phyloP scores from a whole-genome alignment of 2,329 filamentous ascomycete genomes.

The Arachnopeziza araneosa region DNA sequence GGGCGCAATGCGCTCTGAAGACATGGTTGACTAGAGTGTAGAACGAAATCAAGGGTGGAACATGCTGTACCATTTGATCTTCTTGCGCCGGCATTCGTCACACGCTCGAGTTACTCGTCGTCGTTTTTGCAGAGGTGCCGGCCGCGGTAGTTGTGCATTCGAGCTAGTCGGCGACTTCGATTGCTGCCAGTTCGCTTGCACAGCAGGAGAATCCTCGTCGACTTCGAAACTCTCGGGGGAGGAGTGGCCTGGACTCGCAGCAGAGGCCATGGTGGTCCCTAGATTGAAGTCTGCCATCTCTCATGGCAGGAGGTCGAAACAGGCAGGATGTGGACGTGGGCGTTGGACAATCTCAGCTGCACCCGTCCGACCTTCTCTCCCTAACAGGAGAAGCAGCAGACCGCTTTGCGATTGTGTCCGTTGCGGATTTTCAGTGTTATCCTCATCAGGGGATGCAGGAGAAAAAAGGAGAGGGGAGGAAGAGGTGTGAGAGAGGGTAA shows the following conservation, averaged over 20 bases:
- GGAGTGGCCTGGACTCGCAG: conserved; percentile 17
- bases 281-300: not conserved
- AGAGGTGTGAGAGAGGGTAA: too few species aligned
- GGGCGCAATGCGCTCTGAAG: too few species aligned
- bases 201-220: conserved; percentile 21
- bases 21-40: too few species aligned
- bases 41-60: not conserved
- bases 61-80: conserved; percentile 62
- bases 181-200: conserved; percentile 18
- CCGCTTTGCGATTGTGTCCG: too few species aligned
- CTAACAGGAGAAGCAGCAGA: too few species aligned
- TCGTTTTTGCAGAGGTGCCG: conserved; percentile 63
- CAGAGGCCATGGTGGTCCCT: not conserved
- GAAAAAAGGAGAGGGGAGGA: too few species aligned
- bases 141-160: conserved; percentile 16
- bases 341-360: too few species aligned
- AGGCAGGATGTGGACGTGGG: too few species aligned
- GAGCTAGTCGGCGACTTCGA: conserved; percentile 18
- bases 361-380: too few species aligned
- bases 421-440: too few species aligned
- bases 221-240: conserved; percentile 25
- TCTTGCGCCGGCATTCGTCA: conserved; percentile 78
- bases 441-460: too few species aligned
- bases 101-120: conserved; percentile 75
- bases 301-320: not conserved